phyloP scores from a whole-genome alignment of 176 grass and related monocot species.

The Oryza longistaminata region DNA sequence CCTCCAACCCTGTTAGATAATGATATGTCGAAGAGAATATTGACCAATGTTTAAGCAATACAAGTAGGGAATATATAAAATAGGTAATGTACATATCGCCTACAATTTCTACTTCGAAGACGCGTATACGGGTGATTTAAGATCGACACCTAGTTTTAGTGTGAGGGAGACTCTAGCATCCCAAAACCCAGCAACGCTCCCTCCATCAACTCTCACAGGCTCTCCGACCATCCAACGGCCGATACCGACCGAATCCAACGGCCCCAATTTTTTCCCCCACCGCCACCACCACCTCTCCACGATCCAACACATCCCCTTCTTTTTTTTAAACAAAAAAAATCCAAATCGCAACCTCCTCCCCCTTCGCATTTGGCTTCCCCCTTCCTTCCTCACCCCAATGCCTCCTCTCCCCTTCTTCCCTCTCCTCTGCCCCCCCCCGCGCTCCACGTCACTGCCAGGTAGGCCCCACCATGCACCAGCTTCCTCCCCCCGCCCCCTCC shows the following conservation, averaged over 20 bases:
- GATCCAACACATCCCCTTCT: not conserved
- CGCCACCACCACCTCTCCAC: not conserved
- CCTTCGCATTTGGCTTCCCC: not conserved
- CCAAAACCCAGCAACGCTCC: no score
- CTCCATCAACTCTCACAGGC: no score
- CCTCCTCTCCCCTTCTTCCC: not conserved
- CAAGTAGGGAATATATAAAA: no score
- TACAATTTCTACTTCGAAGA: no score
- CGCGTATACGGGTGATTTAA: no score
- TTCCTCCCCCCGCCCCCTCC: conserved; percentile 27
- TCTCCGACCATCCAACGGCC: conserved; percentile 15
- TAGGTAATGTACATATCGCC: no score
- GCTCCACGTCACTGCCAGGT: conserved; percentile 32
- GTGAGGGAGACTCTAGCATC: no score
- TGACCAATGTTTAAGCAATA: no score
- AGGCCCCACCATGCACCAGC: conserved; percentile 51
- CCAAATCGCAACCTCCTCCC: conserved; percentile 20
- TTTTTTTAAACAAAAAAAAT: conserved; percentile 31
- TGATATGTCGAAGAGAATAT: no score
- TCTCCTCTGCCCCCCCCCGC: not conserved
- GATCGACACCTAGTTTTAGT: no score
- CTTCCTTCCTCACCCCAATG: not conserved
- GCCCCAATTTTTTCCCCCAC: not conserved
- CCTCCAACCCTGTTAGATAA: no score
- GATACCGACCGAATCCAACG: not conserved